Conservation (phyloP, 768 basidiomycete species). For the Leccinellum rugosiceps region DNA sequence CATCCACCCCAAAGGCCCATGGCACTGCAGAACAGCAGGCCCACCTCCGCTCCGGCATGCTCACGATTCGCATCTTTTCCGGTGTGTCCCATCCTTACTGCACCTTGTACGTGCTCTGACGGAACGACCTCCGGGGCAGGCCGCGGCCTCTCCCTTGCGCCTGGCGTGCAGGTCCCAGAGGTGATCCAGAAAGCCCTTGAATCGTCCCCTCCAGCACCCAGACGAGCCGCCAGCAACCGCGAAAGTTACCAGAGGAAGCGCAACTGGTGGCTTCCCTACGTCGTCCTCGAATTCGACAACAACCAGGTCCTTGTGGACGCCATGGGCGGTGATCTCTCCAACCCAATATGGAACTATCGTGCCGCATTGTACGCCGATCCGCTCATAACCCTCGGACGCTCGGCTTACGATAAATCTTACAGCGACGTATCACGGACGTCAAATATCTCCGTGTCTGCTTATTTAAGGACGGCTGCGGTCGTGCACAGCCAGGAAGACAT, state of each 20-base stretch:
- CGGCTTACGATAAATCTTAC: slow-evolving; percentile 7
- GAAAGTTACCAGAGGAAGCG: slow-evolving; percentile 93
- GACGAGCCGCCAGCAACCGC: slow-evolving; percentile 67
- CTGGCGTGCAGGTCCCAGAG: slow-evolving; percentile 75
- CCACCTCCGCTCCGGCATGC: slow-evolving; percentile 82
- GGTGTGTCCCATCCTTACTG: slow-evolving; percentile 44
- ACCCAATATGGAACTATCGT: slow-evolving; percentile 93
- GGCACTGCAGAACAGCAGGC: slow-evolving; percentile 43
- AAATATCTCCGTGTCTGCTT: slow-evolving; percentile 88
- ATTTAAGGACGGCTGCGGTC: slow-evolving; percentile 78
- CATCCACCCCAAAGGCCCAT: slow-evolving; percentile 68
- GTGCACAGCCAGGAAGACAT: slow-evolving; percentile 83
- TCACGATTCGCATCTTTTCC: slow-evolving; percentile 94
- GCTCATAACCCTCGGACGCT: not conserved
- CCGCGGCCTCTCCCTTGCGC: slow-evolving; percentile 76
- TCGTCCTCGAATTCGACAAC: slow-evolving; percentile 97
- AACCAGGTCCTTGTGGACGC: slow-evolving; percentile 97
- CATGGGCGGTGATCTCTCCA: slow-evolving; percentile 86
- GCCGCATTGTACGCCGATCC: slow-evolving; percentile 79
- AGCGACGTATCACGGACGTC: slow-evolving; percentile 96
- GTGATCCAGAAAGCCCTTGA: slow-evolving; percentile 82
- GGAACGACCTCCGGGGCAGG: slow-evolving; percentile 39
- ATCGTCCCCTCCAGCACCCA: slow-evolving; percentile 48
- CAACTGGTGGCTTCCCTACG: slow-evolving; percentile 93
- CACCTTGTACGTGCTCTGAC: slow-evolving; percentile 5